A percentile compares a stretch with the other conserved stretches of the same genome.
Evolutionary conservation across 768 basidiomycete genomes (phyloP).

Genomic region (Melanogaster broomeanus): DNA sequence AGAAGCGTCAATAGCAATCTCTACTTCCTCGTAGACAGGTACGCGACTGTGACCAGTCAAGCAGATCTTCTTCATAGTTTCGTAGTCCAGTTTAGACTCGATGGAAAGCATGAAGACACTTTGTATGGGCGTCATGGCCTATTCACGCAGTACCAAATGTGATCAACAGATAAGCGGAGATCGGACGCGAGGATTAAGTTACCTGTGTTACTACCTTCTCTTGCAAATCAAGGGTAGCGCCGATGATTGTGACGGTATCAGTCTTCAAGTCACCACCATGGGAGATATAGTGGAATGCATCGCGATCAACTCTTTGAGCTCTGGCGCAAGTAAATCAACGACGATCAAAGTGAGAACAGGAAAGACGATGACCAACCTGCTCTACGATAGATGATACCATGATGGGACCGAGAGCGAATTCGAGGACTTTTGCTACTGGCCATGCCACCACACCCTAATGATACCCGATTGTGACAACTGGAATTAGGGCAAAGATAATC

Average conservation of each 20-base stretch:
- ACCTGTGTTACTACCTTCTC: conserved; percentile 80
- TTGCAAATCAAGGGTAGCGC: conserved; percentile 86
- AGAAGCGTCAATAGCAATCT: conserved; percentile 46
- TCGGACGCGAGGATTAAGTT: neutral
- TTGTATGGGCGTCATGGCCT: conserved; percentile 83
- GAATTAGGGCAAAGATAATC: neutral
- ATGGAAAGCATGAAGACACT: conserved; percentile 89
- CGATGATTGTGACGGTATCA: conserved; percentile 89
- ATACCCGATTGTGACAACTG: neutral
- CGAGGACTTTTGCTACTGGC: conserved; percentile 84
- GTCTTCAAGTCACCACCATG: conserved; percentile 85
- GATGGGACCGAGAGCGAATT: conserved; percentile 76
- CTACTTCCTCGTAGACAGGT: conserved; percentile 79
- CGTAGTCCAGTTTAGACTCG: conserved; percentile 80
- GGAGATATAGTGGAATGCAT: conserved; percentile 74
- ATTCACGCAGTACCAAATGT: conserved; percentile 1
- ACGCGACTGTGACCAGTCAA: conserved; percentile 82
- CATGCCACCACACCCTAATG: conserved; percentile 73
- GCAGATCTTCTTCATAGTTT: conserved; percentile 73
- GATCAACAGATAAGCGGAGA: neutral
- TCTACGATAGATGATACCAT: conserved; percentile 89
- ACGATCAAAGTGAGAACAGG: neutral
- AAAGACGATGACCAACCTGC: conserved; percentile 41
- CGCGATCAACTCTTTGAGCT: conserved; percentile 89
- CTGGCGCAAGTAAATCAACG: conserved; percentile 28